Conservation (phyloP, 345 rosid species). For the Boechera retrofracta region DNA sequence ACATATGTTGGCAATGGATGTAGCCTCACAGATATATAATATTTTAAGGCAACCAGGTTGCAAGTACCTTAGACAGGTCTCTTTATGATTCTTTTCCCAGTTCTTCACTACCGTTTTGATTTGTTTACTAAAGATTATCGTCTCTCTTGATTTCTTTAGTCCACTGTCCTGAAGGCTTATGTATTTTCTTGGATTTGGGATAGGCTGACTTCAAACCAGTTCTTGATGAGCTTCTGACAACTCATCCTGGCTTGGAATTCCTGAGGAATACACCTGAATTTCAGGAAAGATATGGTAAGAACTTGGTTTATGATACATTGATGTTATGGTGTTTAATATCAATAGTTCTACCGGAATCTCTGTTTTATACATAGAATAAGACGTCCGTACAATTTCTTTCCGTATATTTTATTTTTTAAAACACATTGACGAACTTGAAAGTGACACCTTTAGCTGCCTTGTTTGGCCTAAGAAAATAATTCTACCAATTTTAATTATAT, state of each 20-base stretch:
- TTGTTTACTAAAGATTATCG: neutral
- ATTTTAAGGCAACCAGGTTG: slow-evolving; percentile 74
- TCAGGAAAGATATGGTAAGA: slow-evolving; percentile 90
- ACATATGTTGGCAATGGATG: slow-evolving; percentile 74
- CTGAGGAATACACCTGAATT: slow-evolving; percentile 77
- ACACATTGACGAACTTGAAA: slow-evolving; percentile 3
- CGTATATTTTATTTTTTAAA: neutral
- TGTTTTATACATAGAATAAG: neutral
- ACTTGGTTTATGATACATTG: slow-evolving; percentile 14
- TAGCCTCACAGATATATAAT: slow-evolving; percentile 63
- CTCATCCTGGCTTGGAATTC: slow-evolving; percentile 91
- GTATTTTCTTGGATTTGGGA: slow-evolving; percentile 28
- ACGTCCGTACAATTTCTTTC: neutral
- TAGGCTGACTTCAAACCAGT: slow-evolving; percentile 91
- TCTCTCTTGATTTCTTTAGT: slow-evolving; percentile 16
- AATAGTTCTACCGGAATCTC: neutral
- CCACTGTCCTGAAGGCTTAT: slow-evolving; percentile 22
- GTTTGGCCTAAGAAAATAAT: neutral
- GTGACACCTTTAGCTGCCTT: neutral
- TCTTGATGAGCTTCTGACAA: slow-evolving; percentile 73
- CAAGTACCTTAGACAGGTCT: slow-evolving; percentile 82
- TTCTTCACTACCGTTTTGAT: neutral
- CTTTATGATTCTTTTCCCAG: slow-evolving; percentile 19
- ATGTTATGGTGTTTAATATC: slow-evolving; percentile 6
- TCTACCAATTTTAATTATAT: neutral